Evolutionary conservation across 306 rosid genomes (phyloP), one percentile per base, ranked within the genome.

Genomic region (Abrus pulchellus): DNA sequence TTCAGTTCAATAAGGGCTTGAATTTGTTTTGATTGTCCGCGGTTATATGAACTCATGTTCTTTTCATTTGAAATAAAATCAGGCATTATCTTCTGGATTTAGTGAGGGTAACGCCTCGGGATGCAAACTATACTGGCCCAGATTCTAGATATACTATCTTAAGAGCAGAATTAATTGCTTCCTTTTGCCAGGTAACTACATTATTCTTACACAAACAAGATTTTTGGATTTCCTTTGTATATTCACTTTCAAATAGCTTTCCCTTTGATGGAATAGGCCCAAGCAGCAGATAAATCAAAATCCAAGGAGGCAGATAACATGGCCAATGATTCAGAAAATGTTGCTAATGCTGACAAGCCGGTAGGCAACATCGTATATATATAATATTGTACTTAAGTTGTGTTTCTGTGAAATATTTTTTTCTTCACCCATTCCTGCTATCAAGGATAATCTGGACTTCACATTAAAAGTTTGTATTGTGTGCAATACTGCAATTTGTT

Each of bases 21-120:
- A 40, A 41, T n/a, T 29, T 73, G 29, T 48, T 27, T 60, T 30
- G 30, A 29, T 7, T 83, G 50, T 68, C 56, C n/a, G 48, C 7
- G 7, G 52, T 40, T 12, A 32, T n/a, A 34, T 59, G 81, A 11
- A 74, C 34, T 81, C 57, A 71, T 45, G 30, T 12, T 32, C 62
- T 68, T 75, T 54, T 71, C 1, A 76, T 30, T 73, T 48, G 13
- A 27, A 66, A 54, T 56, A 13, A 48, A 14, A 34, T 74, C 80
- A 93, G 98, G 83, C 94, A 93, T 84, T 93, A 93, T 86, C 94
- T 93, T 75, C 89, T 93, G 8, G 97, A 93, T 81, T 83, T 93
- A 85, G 88, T 93, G 92, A 88, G 97, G 81, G 97, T 90, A 66
- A 91, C 97, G 60, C 97, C 97, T 34, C 94, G 94, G 60, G 97